Percentiles rank a stretch among this genome's conserved stretches.
These are phyloP conservation scores for Nothophaeocryptopus gaeumannii DNA, from an alignment of 2,329 filamentous ascomycete genomes.

Conservation along the genomic window DNA sequence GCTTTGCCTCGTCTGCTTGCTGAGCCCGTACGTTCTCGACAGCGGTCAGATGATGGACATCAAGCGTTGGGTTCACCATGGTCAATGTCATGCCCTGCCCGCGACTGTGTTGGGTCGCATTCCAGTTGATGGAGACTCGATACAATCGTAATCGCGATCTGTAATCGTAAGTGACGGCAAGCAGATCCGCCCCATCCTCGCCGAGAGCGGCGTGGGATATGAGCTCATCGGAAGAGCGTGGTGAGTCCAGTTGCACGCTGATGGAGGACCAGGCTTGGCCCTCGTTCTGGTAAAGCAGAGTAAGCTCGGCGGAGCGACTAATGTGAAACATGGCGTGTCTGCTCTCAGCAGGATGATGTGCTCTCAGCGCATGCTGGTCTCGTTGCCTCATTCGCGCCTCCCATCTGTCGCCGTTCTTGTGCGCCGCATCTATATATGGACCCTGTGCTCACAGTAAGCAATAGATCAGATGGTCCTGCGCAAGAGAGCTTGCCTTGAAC, in stretches of 20 bases:
- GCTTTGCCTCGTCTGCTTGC: constrained; percentile 26
- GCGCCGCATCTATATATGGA: constrained; percentile 37
- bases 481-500: constrained; percentile 26
- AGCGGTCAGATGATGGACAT: constrained; percentile 29
- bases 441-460: constrained; percentile 31
- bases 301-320: constrained; percentile 69
- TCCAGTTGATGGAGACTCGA: constrained; percentile 73
- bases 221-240: constrained; percentile 54
- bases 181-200: constrained; percentile 55
- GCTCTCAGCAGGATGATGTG: constrained; percentile 67
- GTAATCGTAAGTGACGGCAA: constrained; percentile 66
- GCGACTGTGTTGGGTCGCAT: constrained; percentile 43
- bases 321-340: constrained; percentile 76
- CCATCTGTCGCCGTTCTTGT: constrained; percentile 53
- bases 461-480: constrained; percentile 12
- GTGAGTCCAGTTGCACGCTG: constrained; percentile 58
- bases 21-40: constrained; percentile 28
- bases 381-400: constrained; percentile 66
- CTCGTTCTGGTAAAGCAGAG: constrained; percentile 73
- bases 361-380: constrained; percentile 58
- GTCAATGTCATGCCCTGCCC: constrained; percentile 26
- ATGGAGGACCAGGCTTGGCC: constrained; percentile 67
- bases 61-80: constrained; percentile 29
- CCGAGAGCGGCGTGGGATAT: constrained; percentile 72
- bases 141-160: constrained; percentile 73